Base-by-base conservation (phyloP, 2,329 filamentous ascomycete genomes). In the Lithohypha guttulata region DNA sequence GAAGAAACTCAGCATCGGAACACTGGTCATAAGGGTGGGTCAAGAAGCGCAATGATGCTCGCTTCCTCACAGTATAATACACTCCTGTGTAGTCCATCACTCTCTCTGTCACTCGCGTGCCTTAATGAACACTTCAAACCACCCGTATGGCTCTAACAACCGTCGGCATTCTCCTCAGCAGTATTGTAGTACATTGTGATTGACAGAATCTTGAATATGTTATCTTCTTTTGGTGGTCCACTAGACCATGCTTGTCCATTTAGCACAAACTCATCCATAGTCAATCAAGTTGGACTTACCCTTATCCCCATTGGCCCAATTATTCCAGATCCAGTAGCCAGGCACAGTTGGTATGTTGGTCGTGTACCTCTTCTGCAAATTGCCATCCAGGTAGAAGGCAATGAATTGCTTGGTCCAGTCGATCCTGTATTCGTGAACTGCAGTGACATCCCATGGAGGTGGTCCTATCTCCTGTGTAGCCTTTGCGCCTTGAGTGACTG, bases 151-250 rank as follows among this genome's bases (percentile, higher is more conserved):
- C 27, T 6, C n/a, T 13, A 6, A 11, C 17, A 29, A 6, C 17
- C 5, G 6, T 5, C 6, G 6, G 27, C n/a, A 6, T 29, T 29
- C 6, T 13, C 27, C 11, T 29, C n/a, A 14, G n/a, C 31, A 8
- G 42, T 47, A 38, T 50, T 50, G 43, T 48, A 50, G 43, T 50
- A 51, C 47, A 50, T 51, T 14, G 21, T 34, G 35, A 51, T 51
- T 23, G 39, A 48, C 39, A 48, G 39, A 17, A 51, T 48, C 34
- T 40, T 41, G 38, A 50, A 33, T 10, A 44, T 33, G 23, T 42
- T 47, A 33, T 51, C 48, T 6, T 28, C 14, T 17, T 32, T 31
- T 6, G 49, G 48, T 29, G 48, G 47, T 1, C 47, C 49, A 13
- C 21, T 34, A 18, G 47, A 42, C 47, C 47, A 51, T 18, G 40